phyloP scores from a whole-genome alignment of 2,329 filamentous ascomycete species.

The Sclerotinia subarctica region DNA sequence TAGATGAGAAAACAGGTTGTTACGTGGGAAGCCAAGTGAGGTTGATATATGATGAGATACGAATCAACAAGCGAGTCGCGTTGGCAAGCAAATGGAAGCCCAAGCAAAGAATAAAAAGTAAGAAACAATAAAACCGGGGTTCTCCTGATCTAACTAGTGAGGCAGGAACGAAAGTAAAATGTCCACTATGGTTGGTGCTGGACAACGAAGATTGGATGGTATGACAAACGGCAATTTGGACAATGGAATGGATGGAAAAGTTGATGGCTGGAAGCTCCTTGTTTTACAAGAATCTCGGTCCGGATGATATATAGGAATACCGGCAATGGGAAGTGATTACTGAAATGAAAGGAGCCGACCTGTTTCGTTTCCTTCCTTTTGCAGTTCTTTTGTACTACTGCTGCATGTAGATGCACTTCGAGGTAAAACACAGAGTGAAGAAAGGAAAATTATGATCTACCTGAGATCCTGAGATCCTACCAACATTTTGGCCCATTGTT shows the following conservation, averaged over 20 bases:
- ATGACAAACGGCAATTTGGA: conserved; percentile 8
- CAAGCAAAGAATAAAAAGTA: background rate
- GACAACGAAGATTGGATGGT: background rate
- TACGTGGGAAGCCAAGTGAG: background rate
- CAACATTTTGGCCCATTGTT: background rate
- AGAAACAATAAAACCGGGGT: conserved; percentile 7
- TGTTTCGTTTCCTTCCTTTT: background rate
- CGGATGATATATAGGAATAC: too few relatives aligned
- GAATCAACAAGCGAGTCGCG: conserved; percentile 7
- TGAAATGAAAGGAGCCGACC: background rate
- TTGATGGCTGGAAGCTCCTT: conserved; percentile 1
- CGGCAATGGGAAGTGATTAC: background rate
- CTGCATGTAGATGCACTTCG: conserved; percentile 3
- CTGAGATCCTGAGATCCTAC: background rate
- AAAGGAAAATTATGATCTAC: background rate
- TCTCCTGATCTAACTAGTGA: conserved; percentile 2
- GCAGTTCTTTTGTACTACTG: background rate
- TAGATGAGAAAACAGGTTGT: background rate
- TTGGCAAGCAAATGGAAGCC: background rate
- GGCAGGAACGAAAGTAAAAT: conserved; percentile 8
- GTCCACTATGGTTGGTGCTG: background rate
- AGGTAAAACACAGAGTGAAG: background rate
- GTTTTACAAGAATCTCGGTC: conserved; percentile 7
- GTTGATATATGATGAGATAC: conserved; percentile 18
- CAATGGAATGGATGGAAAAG: background rate